Conservation (phyloP, 176 grass and related monocot genomes). For the Zoysia pacifica region DNA sequence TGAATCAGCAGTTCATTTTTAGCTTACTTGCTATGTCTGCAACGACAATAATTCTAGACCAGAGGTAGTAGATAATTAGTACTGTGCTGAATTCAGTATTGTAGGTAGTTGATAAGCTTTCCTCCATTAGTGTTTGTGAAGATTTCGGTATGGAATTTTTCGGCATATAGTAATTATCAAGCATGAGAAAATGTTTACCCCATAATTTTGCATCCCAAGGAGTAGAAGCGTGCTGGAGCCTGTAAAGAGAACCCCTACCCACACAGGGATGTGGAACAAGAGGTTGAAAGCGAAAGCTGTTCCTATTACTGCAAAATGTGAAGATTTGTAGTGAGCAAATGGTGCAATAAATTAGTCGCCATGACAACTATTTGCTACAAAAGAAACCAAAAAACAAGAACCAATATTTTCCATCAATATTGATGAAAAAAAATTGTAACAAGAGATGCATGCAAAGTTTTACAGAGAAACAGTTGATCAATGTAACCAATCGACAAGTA, state of each 20-base stretch:
- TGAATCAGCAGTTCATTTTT: too few relatives aligned
- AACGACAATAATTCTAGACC: too few relatives aligned
- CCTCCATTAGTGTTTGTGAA: background rate
- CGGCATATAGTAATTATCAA: background rate
- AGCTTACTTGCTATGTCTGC: too few relatives aligned
- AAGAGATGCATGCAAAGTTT: background rate
- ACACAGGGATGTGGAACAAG: slow-evolving; percentile 71
- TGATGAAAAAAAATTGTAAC: background rate
- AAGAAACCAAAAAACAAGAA: background rate
- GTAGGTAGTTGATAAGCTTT: background rate
- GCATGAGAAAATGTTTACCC: slow-evolving; percentile 45
- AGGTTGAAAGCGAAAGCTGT: slow-evolving; percentile 81
- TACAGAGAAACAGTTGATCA: background rate
- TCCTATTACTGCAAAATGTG: slow-evolving; percentile 53
- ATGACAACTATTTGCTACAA: background rate
- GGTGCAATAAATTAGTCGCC: background rate
- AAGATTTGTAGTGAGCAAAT: background rate
- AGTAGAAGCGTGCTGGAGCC: slow-evolving; percentile 68
- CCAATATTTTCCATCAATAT: background rate
- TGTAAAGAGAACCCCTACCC: slow-evolving; percentile 74
- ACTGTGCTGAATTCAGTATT: background rate
- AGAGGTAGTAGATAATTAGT: background rate
- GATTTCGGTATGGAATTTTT: background rate
- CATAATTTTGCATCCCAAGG: slow-evolving; percentile 77
- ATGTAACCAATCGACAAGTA: background rate